Conservation (phyloP, 306 rosid species). For the Urtica urens region DNA sequence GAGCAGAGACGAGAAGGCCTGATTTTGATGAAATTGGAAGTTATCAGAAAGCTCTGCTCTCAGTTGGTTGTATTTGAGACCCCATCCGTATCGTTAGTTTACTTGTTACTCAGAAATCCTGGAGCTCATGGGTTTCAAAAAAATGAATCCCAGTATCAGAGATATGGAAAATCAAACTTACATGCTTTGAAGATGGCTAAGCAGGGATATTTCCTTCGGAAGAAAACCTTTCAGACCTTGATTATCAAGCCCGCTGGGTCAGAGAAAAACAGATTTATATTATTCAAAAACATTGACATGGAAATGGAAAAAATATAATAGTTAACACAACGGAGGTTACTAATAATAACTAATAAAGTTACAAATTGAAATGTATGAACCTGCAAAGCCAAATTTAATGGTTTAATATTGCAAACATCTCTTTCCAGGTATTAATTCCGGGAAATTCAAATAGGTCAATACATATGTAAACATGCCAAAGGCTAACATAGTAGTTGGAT, state of each 20-base stretch:
- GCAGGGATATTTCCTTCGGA: slow-evolving; percentile 58
- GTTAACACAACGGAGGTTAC: background rate
- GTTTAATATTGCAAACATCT: background rate
- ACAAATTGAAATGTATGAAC: background rate
- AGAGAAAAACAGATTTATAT: slow-evolving; percentile 23
- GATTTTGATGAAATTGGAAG: background rate
- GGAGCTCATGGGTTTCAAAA: background rate
- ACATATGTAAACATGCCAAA: too few relatives aligned
- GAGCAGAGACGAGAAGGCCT: slow-evolving; percentile 3
- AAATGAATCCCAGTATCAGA: background rate
- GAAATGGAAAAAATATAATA: background rate
- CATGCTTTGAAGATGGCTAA: slow-evolving; percentile 67
- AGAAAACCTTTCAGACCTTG: slow-evolving; percentile 85
- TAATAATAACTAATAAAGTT: background rate
- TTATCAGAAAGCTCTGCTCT: too few relatives aligned
- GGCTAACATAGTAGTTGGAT: too few relatives aligned
- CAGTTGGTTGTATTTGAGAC: too few relatives aligned
- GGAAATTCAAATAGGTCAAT: too few relatives aligned
- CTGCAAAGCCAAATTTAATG: too few relatives aligned
- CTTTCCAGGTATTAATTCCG: too few relatives aligned
- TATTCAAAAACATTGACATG: slow-evolving; percentile 6
- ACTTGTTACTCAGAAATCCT: background rate
- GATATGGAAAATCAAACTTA: slow-evolving; percentile 29
- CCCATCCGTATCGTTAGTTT: too few relatives aligned
- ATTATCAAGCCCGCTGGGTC: slow-evolving; percentile 79